phyloP scores from a whole-genome alignment of 805 yeast genomes.

The Candida germanica region DNA sequence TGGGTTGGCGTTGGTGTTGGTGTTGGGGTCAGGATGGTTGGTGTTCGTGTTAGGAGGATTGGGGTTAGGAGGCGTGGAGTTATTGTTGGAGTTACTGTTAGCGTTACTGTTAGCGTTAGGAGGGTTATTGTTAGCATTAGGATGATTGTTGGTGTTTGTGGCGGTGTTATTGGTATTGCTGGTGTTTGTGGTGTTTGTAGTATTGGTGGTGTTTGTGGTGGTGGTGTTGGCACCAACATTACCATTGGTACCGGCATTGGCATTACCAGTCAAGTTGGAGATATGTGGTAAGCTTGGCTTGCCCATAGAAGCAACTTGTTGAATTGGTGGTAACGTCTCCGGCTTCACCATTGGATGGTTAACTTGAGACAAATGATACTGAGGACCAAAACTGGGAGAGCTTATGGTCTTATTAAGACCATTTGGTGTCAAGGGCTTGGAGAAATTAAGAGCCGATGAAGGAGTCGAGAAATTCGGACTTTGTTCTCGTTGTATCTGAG shows the following conservation, averaged over 20 bases:
- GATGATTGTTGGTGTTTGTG: not conserved
- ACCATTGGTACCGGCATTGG: not conserved
- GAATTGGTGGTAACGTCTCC: slow-evolving; percentile 24
- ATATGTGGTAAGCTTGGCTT: slow-evolving; percentile 27
- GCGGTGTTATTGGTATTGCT: slow-evolving; percentile 1
- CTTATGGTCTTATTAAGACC: slow-evolving; percentile 9
- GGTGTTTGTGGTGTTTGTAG: slow-evolving; percentile 1
- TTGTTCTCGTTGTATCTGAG: slow-evolving; percentile 13
- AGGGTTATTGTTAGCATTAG: not conserved
- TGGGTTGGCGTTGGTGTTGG: slow-evolving; percentile 5
- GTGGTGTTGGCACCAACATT: not conserved
- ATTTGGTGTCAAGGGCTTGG: slow-evolving; percentile 5
- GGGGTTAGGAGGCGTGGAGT: not conserved
- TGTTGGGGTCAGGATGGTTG: no score
- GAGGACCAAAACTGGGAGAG: slow-evolving; percentile 48
- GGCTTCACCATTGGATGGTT: slow-evolving; percentile 2
- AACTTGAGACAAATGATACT: slow-evolving; percentile 23
- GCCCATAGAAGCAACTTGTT: slow-evolving; percentile 17
- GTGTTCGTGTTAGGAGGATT: slow-evolving; percentile 1
- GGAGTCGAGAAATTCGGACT: slow-evolving; percentile 31
- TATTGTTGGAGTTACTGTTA: slow-evolving; percentile 6
- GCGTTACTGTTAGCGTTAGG: slow-evolving; percentile 7
- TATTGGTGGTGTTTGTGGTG: slow-evolving; percentile 10
- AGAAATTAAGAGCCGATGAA: slow-evolving; percentile 28
- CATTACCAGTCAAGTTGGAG: slow-evolving; percentile 8